Evolutionary conservation across 2,329 filamentous ascomycete species (phyloP).

Genomic region (Hymenoscyphus scutula): DNA sequence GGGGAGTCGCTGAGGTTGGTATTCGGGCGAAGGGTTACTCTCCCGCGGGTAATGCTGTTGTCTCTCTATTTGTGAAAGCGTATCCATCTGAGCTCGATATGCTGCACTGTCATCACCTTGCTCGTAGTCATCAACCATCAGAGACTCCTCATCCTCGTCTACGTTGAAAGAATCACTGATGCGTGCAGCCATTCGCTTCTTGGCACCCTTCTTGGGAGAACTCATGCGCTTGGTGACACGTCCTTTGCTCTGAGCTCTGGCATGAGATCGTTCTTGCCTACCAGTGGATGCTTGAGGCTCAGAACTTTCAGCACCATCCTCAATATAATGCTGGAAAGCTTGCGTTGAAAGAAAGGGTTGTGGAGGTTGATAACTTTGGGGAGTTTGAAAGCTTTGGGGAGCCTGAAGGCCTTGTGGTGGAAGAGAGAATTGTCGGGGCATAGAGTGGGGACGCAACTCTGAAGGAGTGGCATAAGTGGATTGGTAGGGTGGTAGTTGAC

Average conservation of each 20-base stretch:
- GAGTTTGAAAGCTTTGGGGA: background rate
- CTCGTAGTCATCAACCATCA: background rate
- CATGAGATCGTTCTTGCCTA: background rate
- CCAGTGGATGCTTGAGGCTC: background rate
- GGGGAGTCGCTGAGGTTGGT: background rate
- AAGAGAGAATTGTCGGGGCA: background rate
- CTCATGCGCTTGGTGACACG: background rate
- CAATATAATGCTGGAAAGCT: background rate
- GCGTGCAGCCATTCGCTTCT: background rate
- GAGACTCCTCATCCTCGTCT: background rate
- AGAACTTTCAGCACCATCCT: background rate
- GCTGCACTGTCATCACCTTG: background rate
- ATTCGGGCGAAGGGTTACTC: no score
- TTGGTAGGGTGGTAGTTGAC: no score
- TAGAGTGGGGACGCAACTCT: no score
- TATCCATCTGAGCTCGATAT: background rate
- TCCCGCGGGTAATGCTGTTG: background rate
- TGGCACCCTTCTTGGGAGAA: background rate
- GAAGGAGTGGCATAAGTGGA: background rate
- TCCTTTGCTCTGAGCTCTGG: background rate
- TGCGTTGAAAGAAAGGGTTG: background rate
- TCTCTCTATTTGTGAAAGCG: background rate
- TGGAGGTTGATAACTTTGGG: no score
- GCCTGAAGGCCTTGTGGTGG: background rate
- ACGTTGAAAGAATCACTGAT: background rate